Evolutionary conservation across 345 rosid species (phyloP), one percentile per base, ranked within the genome.

Genomic region (Jatropha curcas): DNA sequence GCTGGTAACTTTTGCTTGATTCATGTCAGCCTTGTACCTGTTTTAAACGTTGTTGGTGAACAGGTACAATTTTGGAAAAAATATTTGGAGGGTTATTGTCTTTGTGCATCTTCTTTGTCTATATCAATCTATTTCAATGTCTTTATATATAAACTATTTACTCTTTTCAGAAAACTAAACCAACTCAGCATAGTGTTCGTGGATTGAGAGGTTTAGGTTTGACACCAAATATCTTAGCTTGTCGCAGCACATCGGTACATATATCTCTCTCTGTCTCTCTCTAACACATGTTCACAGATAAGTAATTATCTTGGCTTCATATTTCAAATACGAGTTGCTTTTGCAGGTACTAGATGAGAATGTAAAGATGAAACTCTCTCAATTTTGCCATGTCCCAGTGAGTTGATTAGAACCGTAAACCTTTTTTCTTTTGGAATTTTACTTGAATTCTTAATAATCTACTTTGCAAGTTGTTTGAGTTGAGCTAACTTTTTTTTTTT

Each of bases 21-120:
- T 80, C 99, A 96, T 77, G 99, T 96, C 77, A 96, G 99, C 82
- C 97, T 96, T 65, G 98, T 96, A 65, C 99, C 99, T 68, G 98
- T 93, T 68, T 60, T 96, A 62, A 91, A 82, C 82, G 99, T 89
- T 74, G 99, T 96, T 65, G 99, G 99, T 41, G 99, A 96, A 84
- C 99, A 93, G 92, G 99, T 91, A 77, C 59, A 25, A 48, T 33
- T 46, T 27, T 59, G 34, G 13, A 34, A 19, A 46, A 25, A 27
- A 37, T 7, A 24, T 12, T 33, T 6, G 39, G 22, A 60, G 22
- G 65, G 39, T 8, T 7, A 25, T 19, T 67, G 22, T 67, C 25
- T 48, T 33, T 43, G 30, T 37, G 35, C 56, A 41, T 65, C 34
- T 51, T 33, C 30, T 13, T 67, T 11, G 4, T 33, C 48, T 30